Evolutionary conservation across 1,284 basidiomycete genomes (phyloP).

Genomic region (Cutaneotrichosporon sp.): DNA sequence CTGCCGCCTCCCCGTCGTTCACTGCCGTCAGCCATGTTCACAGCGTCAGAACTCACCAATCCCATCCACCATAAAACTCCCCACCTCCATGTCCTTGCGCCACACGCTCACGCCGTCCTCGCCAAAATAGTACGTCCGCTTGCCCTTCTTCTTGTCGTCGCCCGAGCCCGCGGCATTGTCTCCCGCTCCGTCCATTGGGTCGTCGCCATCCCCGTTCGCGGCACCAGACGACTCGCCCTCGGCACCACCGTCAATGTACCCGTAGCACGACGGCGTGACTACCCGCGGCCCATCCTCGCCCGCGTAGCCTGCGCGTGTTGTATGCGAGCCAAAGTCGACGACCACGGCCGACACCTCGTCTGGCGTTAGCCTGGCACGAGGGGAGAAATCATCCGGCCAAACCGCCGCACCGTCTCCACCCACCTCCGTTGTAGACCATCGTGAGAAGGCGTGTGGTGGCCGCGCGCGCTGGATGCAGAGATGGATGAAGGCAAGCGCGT

Average conservation of each 20-base stretch:
- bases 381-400: neutral
- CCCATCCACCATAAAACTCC: conserved; percentile 77
- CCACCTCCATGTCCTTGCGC: conserved; percentile 80
- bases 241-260: conserved; percentile 56
- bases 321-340: conserved; percentile 85
- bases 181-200: conserved; percentile 21
- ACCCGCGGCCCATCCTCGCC: conserved; percentile 95
- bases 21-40: conserved; percentile 52
- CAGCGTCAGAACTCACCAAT: conserved; percentile 60
- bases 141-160: conserved; percentile 41
- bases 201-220: conserved; percentile 17
- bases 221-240: conserved; percentile 49
- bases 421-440: conserved; percentile 48
- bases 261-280: conserved; percentile 84
- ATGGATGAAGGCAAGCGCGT: neutral
- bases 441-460: conserved; percentile 3
- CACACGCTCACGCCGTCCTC: conserved; percentile 90
- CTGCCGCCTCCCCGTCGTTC: conserved; percentile 68
- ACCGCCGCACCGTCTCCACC: conserved; percentile 5
- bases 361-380: conserved; percentile 12
- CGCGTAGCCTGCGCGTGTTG: conserved; percentile 88
- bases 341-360: conserved; percentile 81
- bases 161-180: conserved; percentile 10
- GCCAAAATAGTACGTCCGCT: conserved; percentile 72
- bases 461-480: conserved; percentile 4